Base-by-base conservation (phyloP, 2,329 filamentous ascomycete genomes). In the Diplodia scrobiculata region DNA sequence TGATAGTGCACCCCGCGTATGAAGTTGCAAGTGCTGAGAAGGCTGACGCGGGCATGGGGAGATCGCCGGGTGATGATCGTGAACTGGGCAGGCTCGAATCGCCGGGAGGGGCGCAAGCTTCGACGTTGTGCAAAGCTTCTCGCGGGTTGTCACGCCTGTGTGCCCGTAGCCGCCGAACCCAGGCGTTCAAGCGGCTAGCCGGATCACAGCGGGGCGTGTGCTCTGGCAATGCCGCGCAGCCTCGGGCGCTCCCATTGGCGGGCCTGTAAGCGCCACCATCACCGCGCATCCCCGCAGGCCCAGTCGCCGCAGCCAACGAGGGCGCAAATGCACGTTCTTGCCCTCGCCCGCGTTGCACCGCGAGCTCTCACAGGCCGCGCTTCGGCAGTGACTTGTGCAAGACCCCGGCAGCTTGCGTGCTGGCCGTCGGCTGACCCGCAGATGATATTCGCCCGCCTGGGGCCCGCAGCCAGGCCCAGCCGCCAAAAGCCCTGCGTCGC, bases 351-450 rank as follows among this genome's bases (percentile, higher is more conserved):
- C 58, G 29, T 63, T 5, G 59, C 59, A 63, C 60, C 48, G 48
- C 60, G 38, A 21, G 58, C 58, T 13, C 58, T 62, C 58, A 62
- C 41, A 48, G 58, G 58, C 41, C 58, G 55, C 55, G 58, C 38
- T 32, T 60, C 41, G 58, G 58, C 50, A 53, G 36, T 64, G 50
- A 53, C 48, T 36, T 64, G 60, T 29, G 50, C 60, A 53, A 63
- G 60, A 29, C 41, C 58, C 58, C 58, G 58, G 29, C 58, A 62
- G 58, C 32, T 3, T 41, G 47, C 47, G 47, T 21, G 60, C 60
- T 52, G 48, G 60, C 60, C 50, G 38, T 53, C 60, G 60, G 48
- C 60, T 54, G 60, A 64, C 60, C 48, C 53, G 60, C 60, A 64
- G 60, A 52, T 54, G 60, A 52, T 64, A 41, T 41, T 25, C 47